phyloP scores from a whole-genome alignment of 108 stramenopile species.

The Parmales sp. region DNA sequence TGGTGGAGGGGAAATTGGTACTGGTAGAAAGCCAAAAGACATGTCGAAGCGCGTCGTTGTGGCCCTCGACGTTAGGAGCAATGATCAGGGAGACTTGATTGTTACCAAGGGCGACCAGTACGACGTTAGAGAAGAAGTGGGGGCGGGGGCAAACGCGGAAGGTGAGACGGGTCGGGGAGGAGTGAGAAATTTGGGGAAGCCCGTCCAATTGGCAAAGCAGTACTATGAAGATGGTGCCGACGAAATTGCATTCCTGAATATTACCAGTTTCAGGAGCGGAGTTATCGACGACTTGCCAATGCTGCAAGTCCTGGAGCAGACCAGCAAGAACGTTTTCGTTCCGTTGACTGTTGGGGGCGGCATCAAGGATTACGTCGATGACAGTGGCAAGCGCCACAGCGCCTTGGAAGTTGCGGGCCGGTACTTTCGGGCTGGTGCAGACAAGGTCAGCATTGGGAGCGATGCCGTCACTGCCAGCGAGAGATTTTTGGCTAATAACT shows the following conservation, averaged over 20 bases:
- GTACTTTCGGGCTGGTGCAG: constrained; percentile 97
- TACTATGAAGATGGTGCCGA: constrained; percentile 95
- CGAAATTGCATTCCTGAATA: constrained; percentile 94
- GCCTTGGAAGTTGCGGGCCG: constrained; percentile 90
- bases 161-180: constrained; percentile 50
- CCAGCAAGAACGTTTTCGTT: constrained; percentile 86
- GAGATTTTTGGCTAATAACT: constrained; percentile 40
- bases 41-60: constrained; percentile 86
- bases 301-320: constrained; percentile 85
- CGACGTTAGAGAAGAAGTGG: constrained; percentile 83
- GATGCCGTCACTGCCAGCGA: constrained; percentile 90
- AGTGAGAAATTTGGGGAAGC: constrained; percentile 97
- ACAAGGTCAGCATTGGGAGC: constrained; percentile 91
- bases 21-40: too few species aligned
- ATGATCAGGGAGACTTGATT: constrained; percentile 92
- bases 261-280: constrained; percentile 86
- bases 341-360: constrained; percentile 97
- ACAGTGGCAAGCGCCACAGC: constrained; percentile 57
- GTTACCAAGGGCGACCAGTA: constrained; percentile 99
- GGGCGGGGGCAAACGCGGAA: not conserved
- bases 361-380: constrained; percentile 85
- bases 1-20: not conserved
- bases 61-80: constrained; percentile 88
- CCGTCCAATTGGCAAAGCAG: constrained; percentile 70
- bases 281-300: constrained; percentile 94